phyloP scores from a whole-genome alignment of 2,329 filamentous ascomycete genomes.

The Aspergillus aculeatus region DNA sequence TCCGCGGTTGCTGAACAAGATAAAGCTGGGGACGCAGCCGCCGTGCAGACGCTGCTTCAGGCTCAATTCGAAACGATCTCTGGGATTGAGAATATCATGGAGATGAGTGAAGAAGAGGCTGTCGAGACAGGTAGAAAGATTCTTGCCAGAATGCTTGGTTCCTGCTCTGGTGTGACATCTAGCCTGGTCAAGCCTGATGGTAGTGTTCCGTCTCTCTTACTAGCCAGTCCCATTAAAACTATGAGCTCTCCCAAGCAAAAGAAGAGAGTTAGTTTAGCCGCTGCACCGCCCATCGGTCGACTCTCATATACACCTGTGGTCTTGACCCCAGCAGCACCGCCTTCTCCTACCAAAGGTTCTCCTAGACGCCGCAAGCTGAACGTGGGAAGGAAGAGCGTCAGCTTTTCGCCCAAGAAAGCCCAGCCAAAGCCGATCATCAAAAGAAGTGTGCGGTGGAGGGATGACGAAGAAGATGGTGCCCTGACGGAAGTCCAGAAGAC shows the following conservation, averaged over 20 bases:
- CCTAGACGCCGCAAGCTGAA: constrained; percentile 73
- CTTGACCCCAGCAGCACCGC: constrained; percentile 36
- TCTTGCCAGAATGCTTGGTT: constrained; percentile 73
- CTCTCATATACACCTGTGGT: constrained; percentile 28
- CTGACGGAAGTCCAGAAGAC: constrained; percentile 91
- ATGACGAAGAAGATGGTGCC: constrained; percentile 81
- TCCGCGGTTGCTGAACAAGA: constrained; percentile 79
- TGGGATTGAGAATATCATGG: constrained; percentile 75
- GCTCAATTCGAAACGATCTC: constrained; percentile 90
- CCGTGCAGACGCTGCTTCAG: constrained; percentile 78
- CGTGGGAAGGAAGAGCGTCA: constrained; percentile 67
- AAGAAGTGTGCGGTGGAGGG: constrained; percentile 84
- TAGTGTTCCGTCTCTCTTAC: constrained; percentile 53
- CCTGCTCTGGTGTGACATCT: constrained; percentile 70
- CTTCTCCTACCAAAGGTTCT: constrained; percentile 71
- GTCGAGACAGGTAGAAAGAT: constrained; percentile 74
- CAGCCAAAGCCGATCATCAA: constrained; percentile 64
- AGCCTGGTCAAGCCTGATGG: constrained; percentile 92
- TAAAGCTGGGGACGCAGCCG: constrained; percentile 71
- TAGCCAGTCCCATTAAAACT: constrained; percentile 68
- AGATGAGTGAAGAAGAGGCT: constrained; percentile 80
- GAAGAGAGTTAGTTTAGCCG: constrained; percentile 51
- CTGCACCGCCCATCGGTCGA: constrained; percentile 26
- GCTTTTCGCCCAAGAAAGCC: constrained; percentile 74
- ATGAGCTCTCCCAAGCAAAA: constrained; percentile 68